Evolutionary conservation across 208 protist species (phyloP), one percentile per base, ranked within the genome.

Genomic region (Herpetomonas samuelpessoai): DNA sequence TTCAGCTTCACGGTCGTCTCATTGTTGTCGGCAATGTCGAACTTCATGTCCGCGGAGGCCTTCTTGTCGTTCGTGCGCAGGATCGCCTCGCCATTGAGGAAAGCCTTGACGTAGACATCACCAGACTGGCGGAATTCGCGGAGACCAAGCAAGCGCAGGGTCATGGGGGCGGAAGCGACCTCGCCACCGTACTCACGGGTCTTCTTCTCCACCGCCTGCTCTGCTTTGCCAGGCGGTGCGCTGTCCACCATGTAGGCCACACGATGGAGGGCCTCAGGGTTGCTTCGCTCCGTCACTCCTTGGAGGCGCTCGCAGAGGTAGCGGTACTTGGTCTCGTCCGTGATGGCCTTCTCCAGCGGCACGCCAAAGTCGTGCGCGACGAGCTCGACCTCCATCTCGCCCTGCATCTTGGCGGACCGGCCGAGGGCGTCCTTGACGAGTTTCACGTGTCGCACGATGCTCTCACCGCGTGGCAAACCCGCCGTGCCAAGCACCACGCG

Each of bases 51-150:
- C 0, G 54, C 35, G 3, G 56, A 64, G 25, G 52, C 45, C 29
- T 68, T 65, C 41, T 80, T 65, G 45, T 79, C 68, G 12, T 59
- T 59, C 1, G 86, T 95, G 27, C 74, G 69, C 52, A 95, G 66
- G 26, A 89, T 79, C 4, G 57, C 21, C 61, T 57, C 54, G 28
- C 69, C 57, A 52, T 85, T 74, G 29, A 95, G 45, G 61, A 84
- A 82, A 25, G 69, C 83, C 62, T 87, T 91, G 52, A 92, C 88
- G 68, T 88, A 89, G 55, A 71, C 86, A 38, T 70, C 39, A 19
- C 30, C 72, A 1, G 61, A 52, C 6, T 59, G 61, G 18, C 48
- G 55, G 60, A 88, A 89, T 14, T 71, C 68, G 21, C 62, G 59
- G 60, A 95, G 66, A 25, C 81, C 79, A 10, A 91, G 61, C 19